phyloP scores from a whole-genome alignment of 805 yeast genomes.

The Spathaspora passalidarum region DNA sequence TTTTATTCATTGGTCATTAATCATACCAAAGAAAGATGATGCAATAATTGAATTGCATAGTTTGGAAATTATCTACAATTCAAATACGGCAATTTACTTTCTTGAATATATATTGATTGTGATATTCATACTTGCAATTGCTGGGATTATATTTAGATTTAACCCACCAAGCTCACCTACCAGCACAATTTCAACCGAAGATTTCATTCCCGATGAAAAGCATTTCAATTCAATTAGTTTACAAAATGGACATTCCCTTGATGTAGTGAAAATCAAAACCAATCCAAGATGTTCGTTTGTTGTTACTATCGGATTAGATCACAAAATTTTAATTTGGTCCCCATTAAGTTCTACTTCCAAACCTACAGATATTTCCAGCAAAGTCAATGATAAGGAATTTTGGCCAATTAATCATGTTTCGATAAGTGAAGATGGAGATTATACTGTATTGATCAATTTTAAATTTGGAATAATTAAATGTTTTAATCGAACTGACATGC shows the following conservation, averaged over 20 bases:
- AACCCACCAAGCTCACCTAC: slow-evolving; percentile 11
- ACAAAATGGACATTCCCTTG: slow-evolving; percentile 52
- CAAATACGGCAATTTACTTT: slow-evolving; percentile 48
- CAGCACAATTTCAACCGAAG: background rate
- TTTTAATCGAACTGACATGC: slow-evolving; percentile 50
- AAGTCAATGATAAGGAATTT: slow-evolving; percentile 31
- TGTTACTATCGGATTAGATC: slow-evolving; percentile 72
- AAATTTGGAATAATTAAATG: slow-evolving; percentile 52
- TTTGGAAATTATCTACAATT: slow-evolving; percentile 16
- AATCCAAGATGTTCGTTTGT: slow-evolving; percentile 60
- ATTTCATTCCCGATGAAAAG: background rate
- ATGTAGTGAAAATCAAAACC: slow-evolving; percentile 58
- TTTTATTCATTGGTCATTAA: slow-evolving; percentile 18
- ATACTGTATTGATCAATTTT: slow-evolving; percentile 52
- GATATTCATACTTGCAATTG: slow-evolving; percentile 47
- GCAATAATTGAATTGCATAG: background rate
- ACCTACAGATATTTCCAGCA: slow-evolving; percentile 35
- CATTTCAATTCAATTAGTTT: slow-evolving; percentile 31
- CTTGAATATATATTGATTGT: slow-evolving; percentile 55
- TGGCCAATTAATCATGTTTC: slow-evolving; percentile 64
- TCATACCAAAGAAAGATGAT: slow-evolving; percentile 13
- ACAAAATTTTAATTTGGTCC: slow-evolving; percentile 69
- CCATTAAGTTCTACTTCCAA: slow-evolving; percentile 37
- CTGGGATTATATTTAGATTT: slow-evolving; percentile 16
- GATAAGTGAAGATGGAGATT: slow-evolving; percentile 58